Evolutionary conservation across 768 basidiomycete genomes (phyloP), one percentile per base, ranked within the genome.

Genomic region (Lactarius psammicola): DNA sequence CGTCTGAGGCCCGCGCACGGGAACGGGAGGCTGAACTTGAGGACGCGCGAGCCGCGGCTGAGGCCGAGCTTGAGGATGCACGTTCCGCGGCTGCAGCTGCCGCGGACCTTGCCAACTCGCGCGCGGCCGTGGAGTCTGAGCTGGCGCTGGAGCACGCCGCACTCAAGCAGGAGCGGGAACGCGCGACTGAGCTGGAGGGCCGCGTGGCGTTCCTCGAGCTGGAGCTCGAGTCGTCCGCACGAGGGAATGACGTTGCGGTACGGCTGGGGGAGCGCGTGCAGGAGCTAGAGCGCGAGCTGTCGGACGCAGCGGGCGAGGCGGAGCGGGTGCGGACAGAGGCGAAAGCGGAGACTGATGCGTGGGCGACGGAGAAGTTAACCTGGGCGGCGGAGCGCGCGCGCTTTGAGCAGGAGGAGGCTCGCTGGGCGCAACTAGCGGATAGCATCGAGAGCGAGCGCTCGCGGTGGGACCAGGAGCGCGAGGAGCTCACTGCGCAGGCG

Each of bases 1-100:
- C 83, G 38, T 58, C 60, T 17, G 66, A 92, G 66, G 75, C 89
- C 44, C 86, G 87, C 72, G 82, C 75, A 55, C 85, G 87, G 28
- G 42, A 56, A 18, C 63, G 18, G 0, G 84, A 89, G 71, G 89
- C 89, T 56, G 86, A 83, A 40, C 74, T 86, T 34, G 82, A 83
- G 38, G 81, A 83, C 36, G 75, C 83, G 28, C 56, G 71, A 56
- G 54, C 56, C 46, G 75, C 77, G 44, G 71, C 89, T 63, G 74
- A 76, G 56, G 75, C 79, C 55, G 85, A 87, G 70, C 81, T 80
- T 65, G 71, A 66, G n/a, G 76, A 72, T 56, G 87, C 85, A 86
- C 79, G 82, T 67, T 71, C 77, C 64, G 85, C 85, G 61, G 78
- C 78, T 2, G 62, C 46, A 63, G 78, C 78, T 4, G 56, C 49